Conservation (phyloP, 1,284 basidiomycete genomes). For the Puccinia hordei region DNA sequence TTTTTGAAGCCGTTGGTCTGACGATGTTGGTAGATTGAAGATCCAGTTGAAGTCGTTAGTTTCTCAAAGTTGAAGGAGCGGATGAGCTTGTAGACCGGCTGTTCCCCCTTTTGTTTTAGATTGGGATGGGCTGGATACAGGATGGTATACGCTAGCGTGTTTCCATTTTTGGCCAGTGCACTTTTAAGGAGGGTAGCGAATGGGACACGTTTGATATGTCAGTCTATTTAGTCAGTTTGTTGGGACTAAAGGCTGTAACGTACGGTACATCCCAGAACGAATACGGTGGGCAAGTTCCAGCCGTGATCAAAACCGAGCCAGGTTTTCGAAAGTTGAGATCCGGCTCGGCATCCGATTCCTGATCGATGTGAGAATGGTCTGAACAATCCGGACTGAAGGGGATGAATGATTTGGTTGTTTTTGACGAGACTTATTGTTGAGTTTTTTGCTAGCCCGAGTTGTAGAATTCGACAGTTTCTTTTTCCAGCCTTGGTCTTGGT, state of each 20-base stretch:
- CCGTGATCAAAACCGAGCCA: constrained; percentile 37
- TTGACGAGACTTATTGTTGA: constrained; percentile 63
- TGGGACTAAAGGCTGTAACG: background rate
- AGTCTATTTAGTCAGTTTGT: background rate
- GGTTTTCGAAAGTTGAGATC: constrained; percentile 7
- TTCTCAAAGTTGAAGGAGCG: constrained; percentile 82
- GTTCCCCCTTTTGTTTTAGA: constrained; percentile 58
- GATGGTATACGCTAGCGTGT: constrained; percentile 62
- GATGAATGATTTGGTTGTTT: constrained; percentile 60
- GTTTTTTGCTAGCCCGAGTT: constrained; percentile 55
- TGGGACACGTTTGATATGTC: constrained; percentile 54
- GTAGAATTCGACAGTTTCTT: constrained; percentile 49
- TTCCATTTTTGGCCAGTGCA: constrained; percentile 72
- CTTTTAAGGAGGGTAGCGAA: constrained; percentile 53
- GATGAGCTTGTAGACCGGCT: constrained; percentile 72
- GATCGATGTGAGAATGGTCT: constrained; percentile 61
- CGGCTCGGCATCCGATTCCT: background rate
- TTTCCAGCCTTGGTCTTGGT: constrained; percentile 17
- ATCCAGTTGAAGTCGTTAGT: constrained; percentile 50
- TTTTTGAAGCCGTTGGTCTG: constrained; percentile 78
- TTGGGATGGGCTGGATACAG: constrained; percentile 56
- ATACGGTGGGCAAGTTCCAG: constrained; percentile 68
- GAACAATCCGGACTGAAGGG: constrained; percentile 60
- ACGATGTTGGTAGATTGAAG: constrained; percentile 74
- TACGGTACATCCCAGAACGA: constrained; percentile 71